Evolutionary conservation across 2,329 filamentous ascomycete genomes (phyloP).

Genomic region (Cercospora brassicicola): DNA sequence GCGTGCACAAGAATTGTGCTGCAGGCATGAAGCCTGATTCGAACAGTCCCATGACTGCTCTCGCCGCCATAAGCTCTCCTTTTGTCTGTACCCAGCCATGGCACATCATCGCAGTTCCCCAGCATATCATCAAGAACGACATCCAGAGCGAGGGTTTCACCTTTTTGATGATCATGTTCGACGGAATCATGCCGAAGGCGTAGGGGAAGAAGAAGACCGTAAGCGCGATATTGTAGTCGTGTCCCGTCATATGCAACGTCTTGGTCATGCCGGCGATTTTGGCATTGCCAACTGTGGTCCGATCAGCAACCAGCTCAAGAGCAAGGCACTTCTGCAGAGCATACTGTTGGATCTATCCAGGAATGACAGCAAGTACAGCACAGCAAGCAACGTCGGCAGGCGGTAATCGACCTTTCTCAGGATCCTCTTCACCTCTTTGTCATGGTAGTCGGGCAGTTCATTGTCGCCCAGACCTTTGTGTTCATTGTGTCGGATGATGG

Average conservation of each 20-base stretch:
- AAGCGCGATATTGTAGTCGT: conserved; percentile 44
- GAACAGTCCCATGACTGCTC: conserved; percentile 30
- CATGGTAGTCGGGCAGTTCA: conserved; percentile 22
- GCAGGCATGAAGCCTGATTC: conserved; percentile 26
- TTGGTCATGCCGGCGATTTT: conserved; percentile 32
- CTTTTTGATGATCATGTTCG: conserved; percentile 44
- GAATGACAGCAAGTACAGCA: conserved; percentile 52
- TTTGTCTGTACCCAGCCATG: conserved; percentile 37
- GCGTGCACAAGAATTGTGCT: conserved; percentile 39
- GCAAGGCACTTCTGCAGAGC: background rate
- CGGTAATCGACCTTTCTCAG: conserved; percentile 47
- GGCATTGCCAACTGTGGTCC: conserved; percentile 40
- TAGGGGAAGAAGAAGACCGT: conserved; percentile 48
- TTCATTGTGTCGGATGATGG: conserved; percentile 16
- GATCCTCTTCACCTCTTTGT: conserved; percentile 46
- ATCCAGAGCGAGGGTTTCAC: conserved; percentile 43
- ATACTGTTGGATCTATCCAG: conserved; percentile 27
- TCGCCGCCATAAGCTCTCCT: conserved; percentile 31
- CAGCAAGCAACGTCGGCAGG: conserved; percentile 32
- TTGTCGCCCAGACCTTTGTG: conserved; percentile 20
- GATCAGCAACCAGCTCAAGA: conserved; percentile 4
- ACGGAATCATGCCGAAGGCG: conserved; percentile 41
- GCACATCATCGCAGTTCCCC: conserved; percentile 36
- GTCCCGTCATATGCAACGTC: conserved; percentile 46
- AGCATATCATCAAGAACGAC: conserved; percentile 35